These are phyloP conservation scores for Osmanthus fragrans DNA, from an alignment of 257 asterid genomes.

Conservation along the genomic window DNA sequence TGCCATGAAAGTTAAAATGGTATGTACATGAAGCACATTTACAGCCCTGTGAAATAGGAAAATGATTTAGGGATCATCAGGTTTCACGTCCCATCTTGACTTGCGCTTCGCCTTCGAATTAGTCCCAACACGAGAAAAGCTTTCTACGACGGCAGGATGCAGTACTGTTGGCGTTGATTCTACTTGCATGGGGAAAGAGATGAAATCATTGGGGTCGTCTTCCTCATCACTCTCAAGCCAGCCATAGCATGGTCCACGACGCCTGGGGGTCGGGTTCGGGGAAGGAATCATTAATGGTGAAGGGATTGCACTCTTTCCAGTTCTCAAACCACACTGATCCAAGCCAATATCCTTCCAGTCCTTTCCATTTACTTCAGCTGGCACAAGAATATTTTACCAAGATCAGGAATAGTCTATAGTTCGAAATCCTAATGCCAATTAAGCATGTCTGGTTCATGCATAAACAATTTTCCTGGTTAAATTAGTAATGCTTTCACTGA, in stretches of 20 bases:
- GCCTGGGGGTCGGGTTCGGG: neutral
- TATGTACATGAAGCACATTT: neutral
- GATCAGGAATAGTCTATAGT: neutral
- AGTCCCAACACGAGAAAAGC: neutral
- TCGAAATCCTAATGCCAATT: neutral
- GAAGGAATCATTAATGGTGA: neutral
- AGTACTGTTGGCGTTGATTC: neutral
- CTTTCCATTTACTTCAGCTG: neutral
- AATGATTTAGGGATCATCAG: neutral
- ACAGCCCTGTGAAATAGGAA: neutral
- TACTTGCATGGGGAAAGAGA: neutral
- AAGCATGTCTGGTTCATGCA: neutral
- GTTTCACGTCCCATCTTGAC: conserved; percentile 3
- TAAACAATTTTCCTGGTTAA: neutral
- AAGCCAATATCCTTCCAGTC: neutral
- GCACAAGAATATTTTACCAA: neutral
- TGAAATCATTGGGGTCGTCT: neutral
- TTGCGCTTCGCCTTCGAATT: neutral
- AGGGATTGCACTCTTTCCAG: neutral
- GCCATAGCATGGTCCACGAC: neutral
- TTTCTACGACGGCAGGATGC: neutral
- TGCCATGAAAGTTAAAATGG: neutral
- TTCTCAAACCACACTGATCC: neutral
- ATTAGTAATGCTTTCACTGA: conserved; percentile 1
- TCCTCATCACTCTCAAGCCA: conserved; percentile 1